Conservation (phyloP, 306 rosid species). For the Cicer cuneatum region DNA sequence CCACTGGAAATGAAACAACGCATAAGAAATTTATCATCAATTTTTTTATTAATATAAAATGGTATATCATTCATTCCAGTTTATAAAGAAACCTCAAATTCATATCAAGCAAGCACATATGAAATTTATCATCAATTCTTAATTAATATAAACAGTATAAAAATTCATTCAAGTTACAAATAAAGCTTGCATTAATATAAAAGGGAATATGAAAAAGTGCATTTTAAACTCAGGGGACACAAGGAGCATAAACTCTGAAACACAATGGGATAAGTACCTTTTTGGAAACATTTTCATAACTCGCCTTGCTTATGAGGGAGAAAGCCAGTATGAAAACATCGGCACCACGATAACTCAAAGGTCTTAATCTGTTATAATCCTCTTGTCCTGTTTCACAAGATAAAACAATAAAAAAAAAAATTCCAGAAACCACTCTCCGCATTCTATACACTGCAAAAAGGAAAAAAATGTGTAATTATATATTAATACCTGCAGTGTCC, state of each 20-base stretch:
- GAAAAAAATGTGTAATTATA: slow-evolving; percentile 11
- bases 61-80: background rate
- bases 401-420: slow-evolving; percentile 53
- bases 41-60: background rate
- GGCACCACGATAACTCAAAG: slow-evolving; percentile 76
- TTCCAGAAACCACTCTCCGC: slow-evolving; percentile 24
- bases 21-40: slow-evolving; percentile 26
- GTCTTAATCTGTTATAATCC: slow-evolving; percentile 72
- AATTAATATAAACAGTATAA: background rate
- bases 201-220: slow-evolving; percentile 16
- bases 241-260: background rate
- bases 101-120: background rate
- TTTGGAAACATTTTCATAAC: slow-evolving; percentile 76
- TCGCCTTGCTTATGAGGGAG: slow-evolving; percentile 76
- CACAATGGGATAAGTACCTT: slow-evolving; percentile 48
- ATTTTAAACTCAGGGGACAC: slow-evolving; percentile 8
- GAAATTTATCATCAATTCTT: slow-evolving; percentile 16
- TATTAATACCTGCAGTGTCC: slow-evolving; percentile 92
- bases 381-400: slow-evolving; percentile 64
- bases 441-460: background rate
- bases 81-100: background rate
- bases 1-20: slow-evolving; percentile 75
- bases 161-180: background rate
- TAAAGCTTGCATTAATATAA: slow-evolving; percentile 13
- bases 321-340: slow-evolving; percentile 75